Conservation (phyloP, 202 grass and related monocot species). For the Zizania palustris region DNA sequence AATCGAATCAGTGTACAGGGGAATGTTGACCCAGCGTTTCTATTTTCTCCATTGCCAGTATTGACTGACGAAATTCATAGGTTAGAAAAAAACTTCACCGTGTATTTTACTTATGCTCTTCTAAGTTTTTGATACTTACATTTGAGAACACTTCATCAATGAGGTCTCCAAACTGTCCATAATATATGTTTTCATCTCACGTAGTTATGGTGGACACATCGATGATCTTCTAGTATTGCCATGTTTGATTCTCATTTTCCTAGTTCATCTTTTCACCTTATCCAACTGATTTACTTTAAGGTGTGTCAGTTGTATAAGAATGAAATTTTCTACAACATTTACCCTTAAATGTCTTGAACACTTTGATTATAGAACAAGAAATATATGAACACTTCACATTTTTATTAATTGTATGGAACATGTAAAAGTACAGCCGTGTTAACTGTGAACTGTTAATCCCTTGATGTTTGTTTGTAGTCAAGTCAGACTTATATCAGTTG, state of each 20-base stretch:
- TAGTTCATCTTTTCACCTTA: slow-evolving; percentile 13
- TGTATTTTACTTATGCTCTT: slow-evolving; percentile 20
- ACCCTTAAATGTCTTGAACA: slow-evolving; percentile 23
- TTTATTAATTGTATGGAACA: not conserved
- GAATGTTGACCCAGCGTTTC: slow-evolving; percentile 86
- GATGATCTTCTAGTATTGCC: slow-evolving; percentile 19
- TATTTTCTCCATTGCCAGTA: slow-evolving; percentile 79
- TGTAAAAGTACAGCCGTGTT: not conserved
- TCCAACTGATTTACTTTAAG: slow-evolving; percentile 29
- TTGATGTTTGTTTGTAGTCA: slow-evolving; percentile 18
- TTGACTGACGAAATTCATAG: slow-evolving; percentile 96
- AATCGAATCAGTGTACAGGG: slow-evolving; percentile 77
- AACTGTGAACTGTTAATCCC: slow-evolving; percentile 12
- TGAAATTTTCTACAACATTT: not conserved
- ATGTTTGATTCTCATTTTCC: slow-evolving; percentile 15
- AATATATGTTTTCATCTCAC: not conserved
- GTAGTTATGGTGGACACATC: not conserved
- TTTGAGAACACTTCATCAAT: slow-evolving; percentile 2
- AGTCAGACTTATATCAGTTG: slow-evolving; percentile 6
- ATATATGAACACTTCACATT: slow-evolving; percentile 12
- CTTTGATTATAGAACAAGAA: slow-evolving; percentile 17
- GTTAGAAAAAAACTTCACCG: slow-evolving; percentile 40
- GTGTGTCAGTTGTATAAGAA: not conserved
- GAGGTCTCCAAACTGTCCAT: not conserved
- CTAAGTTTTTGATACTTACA: slow-evolving; percentile 19